Base-by-base conservation (phyloP, 192 early-diverging fungal species). In the Dispira simplex region DNA sequence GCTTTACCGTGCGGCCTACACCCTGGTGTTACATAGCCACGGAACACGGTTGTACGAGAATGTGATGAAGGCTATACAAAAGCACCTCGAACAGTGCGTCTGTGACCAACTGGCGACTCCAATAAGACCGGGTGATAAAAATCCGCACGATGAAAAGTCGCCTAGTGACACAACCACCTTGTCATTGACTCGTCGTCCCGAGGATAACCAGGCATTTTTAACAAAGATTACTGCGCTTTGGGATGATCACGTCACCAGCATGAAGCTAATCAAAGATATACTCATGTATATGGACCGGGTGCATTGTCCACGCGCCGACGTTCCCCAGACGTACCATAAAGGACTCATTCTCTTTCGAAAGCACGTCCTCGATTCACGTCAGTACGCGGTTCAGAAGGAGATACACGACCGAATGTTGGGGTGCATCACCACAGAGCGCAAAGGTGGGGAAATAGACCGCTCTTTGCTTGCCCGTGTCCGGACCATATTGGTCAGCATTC, bases 1-100 rank as follows among this genome's bases (percentile, higher is more conserved):
- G 70, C 77, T 96, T 1, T 96, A 93, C 69, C 77, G 93, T 54
- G 89, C 80, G 58, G 91, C 89, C 46, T 96, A 95, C 75, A 90
- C 85, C 59, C 68, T 98, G 73, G 90, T 93, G 10, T 72, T 92
- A 39, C 79, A 86, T 58, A 91, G 92, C 70, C 80, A 79, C 46
- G 95, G 92, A 16, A 81, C 87, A 46, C 77, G 80, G 51, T 79
- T 95, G 2, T 97, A 94, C 73, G 67, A 81, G 27, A 89, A 39
- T 39, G 32, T 39, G 6, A 39, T 6, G 6, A 39, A 39, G 6
- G 32, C 32, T 39, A 39, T 39, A 39, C 32, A 39, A 39, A 39
- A 39, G 6, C 32, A 39, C 32, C 32, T 39, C 32, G 32, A 39
- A 39, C 32, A 39, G 32, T 39, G 32, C 6, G 32, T 39, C 32